A percentile compares a stretch with the other conserved stretches of the same genome.
Conservation (phyloP, 2,329 filamentous ascomycete genomes). For the Paraconiothyrium sp. region DNA sequence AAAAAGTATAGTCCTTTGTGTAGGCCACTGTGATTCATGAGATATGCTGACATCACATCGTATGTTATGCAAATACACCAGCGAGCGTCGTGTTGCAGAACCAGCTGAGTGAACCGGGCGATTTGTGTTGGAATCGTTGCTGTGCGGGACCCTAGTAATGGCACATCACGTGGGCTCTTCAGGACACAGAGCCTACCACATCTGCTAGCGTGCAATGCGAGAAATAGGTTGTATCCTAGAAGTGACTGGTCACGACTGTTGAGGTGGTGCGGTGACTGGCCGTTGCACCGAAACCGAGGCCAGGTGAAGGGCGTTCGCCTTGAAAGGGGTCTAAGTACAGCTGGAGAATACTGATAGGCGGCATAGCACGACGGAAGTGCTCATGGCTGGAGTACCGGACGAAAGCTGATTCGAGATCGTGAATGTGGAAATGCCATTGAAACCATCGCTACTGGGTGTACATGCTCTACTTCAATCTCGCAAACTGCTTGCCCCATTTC, state of each 20-base stretch:
- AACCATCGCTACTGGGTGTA: neutral
- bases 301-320: slow-evolving; percentile 1
- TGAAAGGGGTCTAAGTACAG: neutral
- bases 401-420: neutral
- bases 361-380: neutral
- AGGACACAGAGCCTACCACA: slow-evolving; percentile 5
- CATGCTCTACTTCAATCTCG: slow-evolving; percentile 33
- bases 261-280: neutral
- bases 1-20: too few species aligned
- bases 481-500: slow-evolving; percentile 62
- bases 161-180: neutral
- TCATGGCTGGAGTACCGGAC: neutral
- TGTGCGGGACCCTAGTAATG: neutral
- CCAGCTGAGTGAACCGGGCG: neutral
- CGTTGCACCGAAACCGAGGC: neutral
- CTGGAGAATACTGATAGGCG: neutral
- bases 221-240: slow-evolving; percentile 4
- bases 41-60: neutral
- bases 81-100: slow-evolving; percentile 7
- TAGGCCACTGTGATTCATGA: neutral
- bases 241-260: neutral
- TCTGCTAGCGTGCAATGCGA: slow-evolving; percentile 3
- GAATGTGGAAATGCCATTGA: neutral
- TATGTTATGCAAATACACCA: slow-evolving; percentile 6
- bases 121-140: neutral